phyloP scores from a whole-genome alignment of 2,329 filamentous ascomycete species.

The Aspergillus clavatus region DNA sequence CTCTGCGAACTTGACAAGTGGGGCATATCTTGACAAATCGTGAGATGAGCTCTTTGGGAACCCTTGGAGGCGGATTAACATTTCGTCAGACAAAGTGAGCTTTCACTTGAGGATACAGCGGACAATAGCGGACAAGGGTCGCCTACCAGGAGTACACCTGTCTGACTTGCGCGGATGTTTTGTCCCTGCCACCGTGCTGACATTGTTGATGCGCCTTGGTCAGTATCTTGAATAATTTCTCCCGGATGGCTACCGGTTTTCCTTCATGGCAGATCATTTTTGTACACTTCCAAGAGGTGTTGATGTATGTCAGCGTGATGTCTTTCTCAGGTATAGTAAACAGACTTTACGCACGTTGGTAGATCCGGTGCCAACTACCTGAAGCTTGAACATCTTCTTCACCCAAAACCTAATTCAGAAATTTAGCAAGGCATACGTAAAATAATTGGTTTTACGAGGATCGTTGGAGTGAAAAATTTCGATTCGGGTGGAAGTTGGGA shows the following conservation, averaged over 20 bases:
- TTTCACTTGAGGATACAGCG: not conserved
- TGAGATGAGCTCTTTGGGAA: constrained; percentile 49
- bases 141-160: constrained; percentile 48
- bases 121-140: not conserved
- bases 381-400: constrained; percentile 51
- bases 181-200: constrained; percentile 50
- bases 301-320: not conserved
- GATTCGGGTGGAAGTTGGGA: not conserved
- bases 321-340: not conserved
- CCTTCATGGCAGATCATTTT: constrained; percentile 48
- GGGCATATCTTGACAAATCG: constrained; percentile 50
- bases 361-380: constrained; percentile 35
- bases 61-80: constrained; percentile 30
- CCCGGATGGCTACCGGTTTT: constrained; percentile 50
- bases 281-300: constrained; percentile 23
- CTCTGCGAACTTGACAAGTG: constrained; percentile 46
- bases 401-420: constrained; percentile 44
- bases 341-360: constrained; percentile 33
- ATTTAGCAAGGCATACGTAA: no score
- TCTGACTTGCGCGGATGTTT: constrained; percentile 49
- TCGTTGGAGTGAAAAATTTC: not conserved
- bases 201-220: constrained; percentile 48
- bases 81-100: not conserved
- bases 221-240: constrained; percentile 49
- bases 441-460: no score